A percentile compares a stretch with the other conserved stretches of the same genome.
Evolutionary conservation across 805 yeast species (phyloP).

Genomic region (Ogataea sp.): DNA sequence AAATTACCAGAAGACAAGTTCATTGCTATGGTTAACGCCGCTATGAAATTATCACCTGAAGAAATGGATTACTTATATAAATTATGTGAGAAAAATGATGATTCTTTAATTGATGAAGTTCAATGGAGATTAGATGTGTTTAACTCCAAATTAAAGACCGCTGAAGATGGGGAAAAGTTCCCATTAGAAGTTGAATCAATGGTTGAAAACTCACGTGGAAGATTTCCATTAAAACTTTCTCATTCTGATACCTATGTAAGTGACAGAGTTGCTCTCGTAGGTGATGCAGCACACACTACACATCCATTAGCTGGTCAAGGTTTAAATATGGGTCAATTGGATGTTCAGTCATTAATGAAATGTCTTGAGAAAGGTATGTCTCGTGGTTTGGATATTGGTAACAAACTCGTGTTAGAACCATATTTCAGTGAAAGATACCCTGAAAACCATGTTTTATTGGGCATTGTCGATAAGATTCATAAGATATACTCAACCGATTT

Average conservation of each 20-base stretch:
- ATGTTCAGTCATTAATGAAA: slow-evolving; percentile 61
- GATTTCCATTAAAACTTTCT: slow-evolving; percentile 80
- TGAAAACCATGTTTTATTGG: slow-evolving; percentile 69
- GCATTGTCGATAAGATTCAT: slow-evolving; percentile 87
- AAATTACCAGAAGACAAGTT: slow-evolving; percentile 55
- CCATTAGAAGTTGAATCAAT: slow-evolving; percentile 64
- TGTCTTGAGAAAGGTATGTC: slow-evolving; percentile 64
- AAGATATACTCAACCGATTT: slow-evolving; percentile 73
- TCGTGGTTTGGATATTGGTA: slow-evolving; percentile 87
- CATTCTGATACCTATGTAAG: slow-evolving; percentile 87
- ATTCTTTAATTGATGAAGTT: slow-evolving; percentile 55
- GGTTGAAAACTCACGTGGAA: slow-evolving; percentile 61
- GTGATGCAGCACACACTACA: slow-evolving; percentile 97
- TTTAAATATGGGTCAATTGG: slow-evolving; percentile 94
- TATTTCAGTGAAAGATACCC: slow-evolving; percentile 82
- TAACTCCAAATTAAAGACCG: slow-evolving; percentile 25
- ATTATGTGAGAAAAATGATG: slow-evolving; percentile 28
- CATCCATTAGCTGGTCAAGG: slow-evolving; percentile 99
- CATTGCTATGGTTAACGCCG: slow-evolving; percentile 73
- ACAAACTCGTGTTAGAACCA: slow-evolving; percentile 71
- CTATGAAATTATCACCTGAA: slow-evolving; percentile 65
- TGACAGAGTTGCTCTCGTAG: slow-evolving; percentile 85
- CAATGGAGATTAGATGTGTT: slow-evolving; percentile 55
- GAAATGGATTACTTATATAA: slow-evolving; percentile 69
- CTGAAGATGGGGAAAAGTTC: slow-evolving; percentile 47